Evolutionary conservation across 495 filamentous ascomycete genomes (phyloP).

Genomic region (Aspergillus cavernicola): DNA sequence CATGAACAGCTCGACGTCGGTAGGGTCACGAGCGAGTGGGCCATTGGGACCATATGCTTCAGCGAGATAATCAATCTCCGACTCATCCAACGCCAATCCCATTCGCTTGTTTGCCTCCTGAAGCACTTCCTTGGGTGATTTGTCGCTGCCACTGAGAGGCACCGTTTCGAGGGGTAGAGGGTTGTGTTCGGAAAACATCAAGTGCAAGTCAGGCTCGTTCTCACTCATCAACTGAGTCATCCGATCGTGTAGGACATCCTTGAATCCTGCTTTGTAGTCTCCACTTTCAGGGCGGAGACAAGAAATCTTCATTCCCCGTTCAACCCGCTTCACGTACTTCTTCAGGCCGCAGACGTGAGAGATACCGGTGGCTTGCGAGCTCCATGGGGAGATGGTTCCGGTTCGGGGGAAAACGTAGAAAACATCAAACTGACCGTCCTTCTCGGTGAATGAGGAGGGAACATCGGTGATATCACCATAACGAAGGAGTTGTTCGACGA

Average conservation of each 20-base stretch:
- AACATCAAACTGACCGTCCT: slow-evolving; percentile 43
- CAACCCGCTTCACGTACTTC: slow-evolving; percentile 71
- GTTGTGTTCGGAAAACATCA: slow-evolving; percentile 75
- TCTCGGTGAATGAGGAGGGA: slow-evolving; percentile 39
- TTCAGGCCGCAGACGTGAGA: slow-evolving; percentile 84
- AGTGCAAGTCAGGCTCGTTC: slow-evolving; percentile 59
- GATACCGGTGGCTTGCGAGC: slow-evolving; percentile 91
- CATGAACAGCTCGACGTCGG: slow-evolving; percentile 97
- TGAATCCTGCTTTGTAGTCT: slow-evolving; percentile 52
- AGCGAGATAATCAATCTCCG: slow-evolving; percentile 91
- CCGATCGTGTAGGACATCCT: slow-evolving; percentile 77
- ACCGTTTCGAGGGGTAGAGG: slow-evolving; percentile 69
- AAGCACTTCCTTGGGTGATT: slow-evolving; percentile 64
- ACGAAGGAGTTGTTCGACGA: slow-evolving; percentile 57
- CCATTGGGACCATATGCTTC: slow-evolving; percentile 74
- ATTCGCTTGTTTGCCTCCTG: slow-evolving; percentile 76
- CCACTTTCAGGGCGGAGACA: slow-evolving; percentile 37
- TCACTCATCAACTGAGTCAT: slow-evolving; percentile 82
- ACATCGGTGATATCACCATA: slow-evolving; percentile 57
- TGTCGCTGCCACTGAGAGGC: slow-evolving; percentile 58
- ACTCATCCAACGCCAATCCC: slow-evolving; percentile 80
- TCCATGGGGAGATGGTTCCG: slow-evolving; percentile 93
- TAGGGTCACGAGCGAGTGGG: slow-evolving; percentile 62
- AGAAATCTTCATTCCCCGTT: slow-evolving; percentile 75
- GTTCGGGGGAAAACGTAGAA: slow-evolving; percentile 74